Evolutionary conservation across 768 basidiomycete genomes (phyloP), one percentile per base, ranked within the genome.

Genomic region (Boletus rufocinnamomeus): DNA sequence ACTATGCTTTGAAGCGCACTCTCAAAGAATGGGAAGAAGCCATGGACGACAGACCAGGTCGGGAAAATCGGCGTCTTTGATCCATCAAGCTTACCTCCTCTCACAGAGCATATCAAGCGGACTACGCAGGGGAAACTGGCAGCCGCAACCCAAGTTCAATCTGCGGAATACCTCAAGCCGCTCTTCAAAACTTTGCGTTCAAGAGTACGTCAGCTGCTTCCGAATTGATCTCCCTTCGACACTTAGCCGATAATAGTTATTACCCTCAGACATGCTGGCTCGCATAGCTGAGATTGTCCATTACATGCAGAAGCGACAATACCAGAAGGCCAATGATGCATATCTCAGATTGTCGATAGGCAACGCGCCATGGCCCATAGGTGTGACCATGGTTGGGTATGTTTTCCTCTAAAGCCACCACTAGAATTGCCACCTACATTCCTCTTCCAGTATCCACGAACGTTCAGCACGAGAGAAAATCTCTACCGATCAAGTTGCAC

Each of bases 311-410:
- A 89, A 84, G 63, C 88, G 97, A 30, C 87, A 95, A 72, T 99
- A 99, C 66, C 94, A 98, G 72, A 84, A 80, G 54, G 96, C 97
- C 3, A 99, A 98, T 67, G 97, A 99, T 70, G 89, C 95, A 0
- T 99, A 99, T 72, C 84, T 99, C 25, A 89, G 97, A 8, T 79
- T 99, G 40, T 95, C 93, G 6, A 99, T 99, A 62, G 97, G 97
- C 35, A 99, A 97, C 67, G 96, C 97, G 0, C 95, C 97, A 3
- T 99, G 97, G 97, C 97, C 97, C 2, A 99, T 99, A 68, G 97
- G 97, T 44, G 97, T 99, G 10, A 99, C 97, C 60, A 96, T 96
- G 91, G 97, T 98, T 77, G 95, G 94, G 93, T 94, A 74, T 40
- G 87, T 79, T 13, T 41, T 54, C 45, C 30, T 43, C 16, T 25